Conservation (phyloP, 495 filamentous ascomycete species). For the Massariosphaeria phaeospora region DNA sequence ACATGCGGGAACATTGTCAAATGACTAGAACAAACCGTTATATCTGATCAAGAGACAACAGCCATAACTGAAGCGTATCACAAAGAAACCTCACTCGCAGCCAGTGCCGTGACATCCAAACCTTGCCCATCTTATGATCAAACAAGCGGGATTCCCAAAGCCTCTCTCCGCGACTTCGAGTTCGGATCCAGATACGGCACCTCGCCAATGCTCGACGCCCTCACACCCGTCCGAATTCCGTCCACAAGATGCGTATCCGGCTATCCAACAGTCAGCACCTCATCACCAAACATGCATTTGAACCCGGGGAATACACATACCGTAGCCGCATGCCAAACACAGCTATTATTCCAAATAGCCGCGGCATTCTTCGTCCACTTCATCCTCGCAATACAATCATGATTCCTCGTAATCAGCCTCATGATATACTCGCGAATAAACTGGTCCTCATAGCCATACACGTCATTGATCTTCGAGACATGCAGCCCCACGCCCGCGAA, state of each 20-base stretch:
- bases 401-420: slow-evolving; percentile 44
- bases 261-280: slow-evolving; percentile 19
- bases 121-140: no score
- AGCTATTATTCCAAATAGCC: slow-evolving; percentile 39
- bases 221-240: slow-evolving; percentile 40
- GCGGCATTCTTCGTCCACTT: slow-evolving; percentile 45
- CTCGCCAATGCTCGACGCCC: slow-evolving; percentile 46
- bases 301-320: slow-evolving; percentile 22
- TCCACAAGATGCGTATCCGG: slow-evolving; percentile 45
- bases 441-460: slow-evolving; percentile 40
- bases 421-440: slow-evolving; percentile 44
- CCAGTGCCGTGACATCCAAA: no score
- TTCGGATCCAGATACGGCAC: slow-evolving; percentile 48
- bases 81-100: no score
- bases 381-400: slow-evolving; percentile 44
- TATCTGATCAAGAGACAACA: no score
- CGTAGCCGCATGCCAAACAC: slow-evolving; percentile 43
- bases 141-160: slow-evolving; percentile 36
- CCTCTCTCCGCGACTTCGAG: slow-evolving; percentile 46
- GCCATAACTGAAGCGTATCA: no score
- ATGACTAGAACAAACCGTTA: no score
- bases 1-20: no score
- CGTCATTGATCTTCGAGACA: slow-evolving; percentile 41
- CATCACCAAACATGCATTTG: not conserved
- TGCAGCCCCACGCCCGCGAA: slow-evolving; percentile 45